phyloP scores from a whole-genome alignment of 495 filamentous ascomycete genomes.

The Xylaria palmicola region DNA sequence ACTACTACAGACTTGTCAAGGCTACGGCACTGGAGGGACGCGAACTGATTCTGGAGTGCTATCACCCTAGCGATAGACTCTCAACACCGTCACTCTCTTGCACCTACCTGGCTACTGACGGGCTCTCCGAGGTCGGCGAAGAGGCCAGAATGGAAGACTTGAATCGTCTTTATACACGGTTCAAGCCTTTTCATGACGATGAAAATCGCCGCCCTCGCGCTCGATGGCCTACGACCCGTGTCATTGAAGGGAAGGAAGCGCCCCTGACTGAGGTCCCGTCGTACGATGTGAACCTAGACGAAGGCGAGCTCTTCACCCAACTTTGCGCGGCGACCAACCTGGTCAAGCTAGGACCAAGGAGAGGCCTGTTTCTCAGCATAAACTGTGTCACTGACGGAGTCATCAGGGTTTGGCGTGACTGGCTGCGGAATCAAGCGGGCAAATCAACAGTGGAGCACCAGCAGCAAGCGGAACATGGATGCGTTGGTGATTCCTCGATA shows the following conservation, averaged over 20 bases:
- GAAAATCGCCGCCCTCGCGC: constrained; percentile 39
- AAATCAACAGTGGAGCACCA: constrained; percentile 25
- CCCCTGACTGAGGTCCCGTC: constrained; percentile 42
- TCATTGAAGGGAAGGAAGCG: constrained; percentile 14
- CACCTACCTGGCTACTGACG: constrained; percentile 59
- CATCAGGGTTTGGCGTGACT: constrained; percentile 65
- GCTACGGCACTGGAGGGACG: constrained; percentile 58
- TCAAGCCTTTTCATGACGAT: constrained; percentile 55
- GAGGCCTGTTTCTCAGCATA: constrained; percentile 57
- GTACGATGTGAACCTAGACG: constrained; percentile 64
- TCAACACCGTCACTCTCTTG: constrained; percentile 68
- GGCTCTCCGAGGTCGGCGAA: constrained; percentile 47
- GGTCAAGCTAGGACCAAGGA: constrained; percentile 61
- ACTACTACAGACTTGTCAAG: constrained; percentile 62
- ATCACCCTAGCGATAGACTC: constrained; percentile 67
- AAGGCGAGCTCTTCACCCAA: constrained; percentile 68
- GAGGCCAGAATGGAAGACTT: constrained; percentile 31
- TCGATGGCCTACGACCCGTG: constrained; percentile 25
- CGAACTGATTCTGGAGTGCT: constrained; percentile 73
- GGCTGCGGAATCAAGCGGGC: constrained; percentile 52
- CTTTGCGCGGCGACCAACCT: constrained; percentile 66
- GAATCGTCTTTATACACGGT: constrained; percentile 50
- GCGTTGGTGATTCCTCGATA: constrained; percentile 34
- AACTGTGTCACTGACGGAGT: constrained; percentile 63
- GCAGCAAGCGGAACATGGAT: constrained; percentile 11